Percentiles rank a stretch among this genome's conserved stretches.
Conservation (phyloP, 371 early-diverging fungal species). For the Choanephora cucurbitarum region DNA sequence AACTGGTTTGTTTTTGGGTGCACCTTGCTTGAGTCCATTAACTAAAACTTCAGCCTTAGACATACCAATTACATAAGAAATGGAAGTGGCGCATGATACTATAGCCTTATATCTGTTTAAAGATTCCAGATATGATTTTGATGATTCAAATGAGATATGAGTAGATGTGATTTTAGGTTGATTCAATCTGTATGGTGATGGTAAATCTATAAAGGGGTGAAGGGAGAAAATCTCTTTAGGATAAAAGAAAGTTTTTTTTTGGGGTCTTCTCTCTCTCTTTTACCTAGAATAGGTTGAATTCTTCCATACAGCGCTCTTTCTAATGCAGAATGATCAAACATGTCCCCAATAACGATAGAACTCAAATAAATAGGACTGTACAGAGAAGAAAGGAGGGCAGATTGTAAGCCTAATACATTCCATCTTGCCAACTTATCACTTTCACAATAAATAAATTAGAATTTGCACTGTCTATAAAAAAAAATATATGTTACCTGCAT, state of each 20-base stretch:
- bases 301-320: slow-evolving; percentile 68
- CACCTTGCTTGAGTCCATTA: slow-evolving; percentile 59
- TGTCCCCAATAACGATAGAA: slow-evolving; percentile 66
- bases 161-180: slow-evolving; percentile 34
- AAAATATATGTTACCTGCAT: slow-evolving; percentile 59
- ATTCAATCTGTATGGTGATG: slow-evolving; percentile 29
- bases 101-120: neutral
- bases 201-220: slow-evolving; percentile 20
- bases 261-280: neutral
- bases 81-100: slow-evolving; percentile 28
- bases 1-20: slow-evolving; percentile 47
- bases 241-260: no score
- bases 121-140: slow-evolving; percentile 42
- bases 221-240: no score
- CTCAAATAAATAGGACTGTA: slow-evolving; percentile 71
- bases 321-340: slow-evolving; percentile 60
- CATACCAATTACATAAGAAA: slow-evolving; percentile 57
- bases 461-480: neutral
- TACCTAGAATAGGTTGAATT: slow-evolving; percentile 30
- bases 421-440: slow-evolving; percentile 89
- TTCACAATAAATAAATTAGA: neutral
- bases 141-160: slow-evolving; percentile 42
- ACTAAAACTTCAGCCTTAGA: slow-evolving; percentile 56
- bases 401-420: slow-evolving; percentile 79
- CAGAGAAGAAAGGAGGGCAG: slow-evolving; percentile 60